These are phyloP conservation scores for Boletus chippewaensis DNA, from an alignment of 1,284 basidiomycete genomes.

Conservation along the genomic window DNA sequence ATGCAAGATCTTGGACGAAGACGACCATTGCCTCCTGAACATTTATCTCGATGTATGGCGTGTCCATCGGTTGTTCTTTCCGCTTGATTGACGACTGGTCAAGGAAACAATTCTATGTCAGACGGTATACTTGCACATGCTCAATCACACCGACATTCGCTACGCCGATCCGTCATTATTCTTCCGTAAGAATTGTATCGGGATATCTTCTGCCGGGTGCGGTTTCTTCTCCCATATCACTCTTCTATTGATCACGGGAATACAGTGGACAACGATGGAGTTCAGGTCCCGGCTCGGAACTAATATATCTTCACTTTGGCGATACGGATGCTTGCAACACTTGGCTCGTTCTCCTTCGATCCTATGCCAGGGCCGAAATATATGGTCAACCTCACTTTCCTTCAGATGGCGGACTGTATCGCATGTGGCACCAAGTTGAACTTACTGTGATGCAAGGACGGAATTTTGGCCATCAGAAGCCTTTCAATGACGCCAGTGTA, in stretches of 20 bases:
- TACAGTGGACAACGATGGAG: slow-evolving; percentile 57
- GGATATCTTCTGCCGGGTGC: slow-evolving; percentile 57
- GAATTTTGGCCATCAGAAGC: slow-evolving; percentile 49
- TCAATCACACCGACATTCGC: slow-evolving; percentile 71
- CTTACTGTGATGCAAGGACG: slow-evolving; percentile 64
- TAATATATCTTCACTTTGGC: slow-evolving; percentile 62
- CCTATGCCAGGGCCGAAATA: slow-evolving; percentile 70
- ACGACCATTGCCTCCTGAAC: slow-evolving; percentile 56
- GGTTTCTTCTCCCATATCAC: slow-evolving; percentile 16
- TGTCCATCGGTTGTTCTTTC: slow-evolving; percentile 2
- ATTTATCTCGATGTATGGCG: slow-evolving; percentile 64
- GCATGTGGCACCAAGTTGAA: slow-evolving; percentile 79
- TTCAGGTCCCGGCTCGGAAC: slow-evolving; percentile 49
- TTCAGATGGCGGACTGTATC: slow-evolving; percentile 67
- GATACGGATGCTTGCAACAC: slow-evolving; percentile 54
- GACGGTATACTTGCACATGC: slow-evolving; percentile 61
- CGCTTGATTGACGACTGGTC: slow-evolving; percentile 9
- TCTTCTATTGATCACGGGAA: slow-evolving; percentile 8
- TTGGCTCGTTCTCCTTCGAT: slow-evolving; percentile 69
- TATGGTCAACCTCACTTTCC: slow-evolving; percentile 56
- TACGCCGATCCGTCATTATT: slow-evolving; percentile 64
- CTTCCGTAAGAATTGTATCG: slow-evolving; percentile 62
- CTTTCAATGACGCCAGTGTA: slow-evolving; percentile 25
- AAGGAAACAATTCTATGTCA: slow-evolving; percentile 68
- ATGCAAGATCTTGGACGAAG: slow-evolving; percentile 64